Evolutionary conservation across 2,329 filamentous ascomycete genomes (phyloP), one percentile per base, ranked within the genome.

Genomic region (Emergomyces orientalis): DNA sequence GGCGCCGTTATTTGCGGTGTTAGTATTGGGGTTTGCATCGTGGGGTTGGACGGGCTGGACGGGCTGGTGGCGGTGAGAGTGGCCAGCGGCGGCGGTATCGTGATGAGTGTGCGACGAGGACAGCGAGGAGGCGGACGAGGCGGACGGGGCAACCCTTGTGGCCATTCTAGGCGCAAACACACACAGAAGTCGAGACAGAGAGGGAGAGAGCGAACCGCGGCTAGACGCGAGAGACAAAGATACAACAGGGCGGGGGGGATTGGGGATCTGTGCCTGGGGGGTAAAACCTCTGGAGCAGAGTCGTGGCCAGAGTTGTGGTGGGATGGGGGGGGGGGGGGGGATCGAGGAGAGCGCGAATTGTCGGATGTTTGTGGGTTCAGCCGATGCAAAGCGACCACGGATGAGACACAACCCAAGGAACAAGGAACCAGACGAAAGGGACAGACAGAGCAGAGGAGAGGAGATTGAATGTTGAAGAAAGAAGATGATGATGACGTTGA

Each of bases 1-100:
- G 56, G 58, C 51, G 60, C 41, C 56, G 61, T 65, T 61, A 37
- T 62, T 51, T 41, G 45, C 30, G 41, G 45, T 34, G 9, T 4
- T n/a, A 39, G 9, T 27, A 22, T 39, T 58, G 34, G 55, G 32
- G 55, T n/a, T 58, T 14, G 27, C 34, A 32, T 41, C 65, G 49
- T 52, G 25, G 49, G 49, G 49, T 25, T 52, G 49, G 9, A 32
- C 49, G 17, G 41, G 41, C 6, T 49, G 49, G 11, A 52, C 49
- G 32, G 55, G 55, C 32, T 43, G 32, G 55, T 57, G 39, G 27
- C 32, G 55, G 30, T n/a, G 52, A 37, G 52, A 2, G 30, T 25
- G 52, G 19, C 9, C 11, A 7, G 45, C 45, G 45, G 45, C 7
- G n/a, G 45, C 13, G 49, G 49, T 9, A 27, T 52, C 25, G 25